Evolutionary conservation across 2,329 filamentous ascomycete species (phyloP).

Genomic region (Teratosphaeria viscida): DNA sequence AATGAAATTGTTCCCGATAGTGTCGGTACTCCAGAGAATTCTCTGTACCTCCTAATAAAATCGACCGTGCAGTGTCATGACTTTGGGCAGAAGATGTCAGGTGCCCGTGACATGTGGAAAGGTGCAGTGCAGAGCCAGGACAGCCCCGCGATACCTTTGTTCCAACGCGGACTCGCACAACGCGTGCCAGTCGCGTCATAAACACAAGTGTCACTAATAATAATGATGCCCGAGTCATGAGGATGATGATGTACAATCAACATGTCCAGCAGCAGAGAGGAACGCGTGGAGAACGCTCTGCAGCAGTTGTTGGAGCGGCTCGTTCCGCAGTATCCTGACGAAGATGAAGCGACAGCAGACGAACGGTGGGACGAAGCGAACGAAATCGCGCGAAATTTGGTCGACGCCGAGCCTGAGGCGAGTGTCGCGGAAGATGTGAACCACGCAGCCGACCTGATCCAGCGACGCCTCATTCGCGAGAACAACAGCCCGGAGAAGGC

Average conservation of each 20-base stretch:
- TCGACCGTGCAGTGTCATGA: too few species aligned
- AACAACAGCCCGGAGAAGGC: slow-evolving; percentile 66
- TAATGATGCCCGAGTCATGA: not conserved
- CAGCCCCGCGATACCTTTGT: not conserved
- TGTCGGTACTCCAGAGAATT: not conserved
- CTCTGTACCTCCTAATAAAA: not conserved
- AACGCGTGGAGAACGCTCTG: slow-evolving; percentile 69
- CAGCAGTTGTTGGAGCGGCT: slow-evolving; percentile 67
- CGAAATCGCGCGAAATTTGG: slow-evolving; percentile 39
- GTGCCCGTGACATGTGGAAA: not conserved
- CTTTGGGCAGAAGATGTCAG: too few species aligned
- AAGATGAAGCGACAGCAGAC: slow-evolving; percentile 58
- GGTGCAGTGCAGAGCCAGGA: not conserved
- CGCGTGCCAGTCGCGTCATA: not conserved
- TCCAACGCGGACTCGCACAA: not conserved
- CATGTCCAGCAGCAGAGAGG: slow-evolving; percentile 22
- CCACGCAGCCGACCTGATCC: slow-evolving; percentile 87
- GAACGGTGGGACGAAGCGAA: slow-evolving; percentile 56
- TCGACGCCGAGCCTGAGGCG: slow-evolving; percentile 37
- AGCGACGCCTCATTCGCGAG: slow-evolving; percentile 70
- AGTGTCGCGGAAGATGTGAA: slow-evolving; percentile 63
- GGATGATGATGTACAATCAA: not conserved
- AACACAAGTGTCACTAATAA: not conserved
- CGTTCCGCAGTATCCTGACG: slow-evolving; percentile 52
- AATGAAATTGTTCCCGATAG: not conserved